These are phyloP conservation scores for Vaccinium corymbosum DNA, from an alignment of 148 eudicot species.

Conservation along the genomic window DNA sequence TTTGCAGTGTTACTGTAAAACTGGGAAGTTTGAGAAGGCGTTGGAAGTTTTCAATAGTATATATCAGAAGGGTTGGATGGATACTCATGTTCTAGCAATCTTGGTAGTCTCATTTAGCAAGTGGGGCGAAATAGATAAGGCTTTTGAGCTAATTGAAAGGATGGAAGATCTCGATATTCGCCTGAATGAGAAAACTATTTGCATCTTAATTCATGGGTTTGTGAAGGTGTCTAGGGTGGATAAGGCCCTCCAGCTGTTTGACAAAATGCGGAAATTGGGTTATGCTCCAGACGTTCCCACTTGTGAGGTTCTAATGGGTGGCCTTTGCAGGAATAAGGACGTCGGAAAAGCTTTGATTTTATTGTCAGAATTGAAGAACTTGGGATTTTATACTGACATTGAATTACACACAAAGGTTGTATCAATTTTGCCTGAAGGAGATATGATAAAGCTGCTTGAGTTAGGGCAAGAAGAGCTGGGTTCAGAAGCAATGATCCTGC, in stretches of 20 bases:
- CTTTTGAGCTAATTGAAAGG: slow-evolving; percentile 62
- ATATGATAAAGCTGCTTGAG: slow-evolving; percentile 45
- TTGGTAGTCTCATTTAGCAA: slow-evolving; percentile 62
- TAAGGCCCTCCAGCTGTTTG: slow-evolving; percentile 54
- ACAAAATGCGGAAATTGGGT: slow-evolving; percentile 60
- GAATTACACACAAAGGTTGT: slow-evolving; percentile 46
- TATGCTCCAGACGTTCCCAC: slow-evolving; percentile 45
- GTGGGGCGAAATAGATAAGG: slow-evolving; percentile 73
- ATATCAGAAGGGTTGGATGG: slow-evolving; percentile 56
- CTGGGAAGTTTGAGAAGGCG: slow-evolving; percentile 59
- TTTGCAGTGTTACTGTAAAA: slow-evolving; percentile 72
- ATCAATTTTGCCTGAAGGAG: slow-evolving; percentile 38
- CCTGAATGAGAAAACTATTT: slow-evolving; percentile 65
- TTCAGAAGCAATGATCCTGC: slow-evolving; percentile 22
- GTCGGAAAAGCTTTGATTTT: slow-evolving; percentile 45
- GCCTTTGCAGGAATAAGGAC: slow-evolving; percentile 53
- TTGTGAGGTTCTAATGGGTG: slow-evolving; percentile 65
- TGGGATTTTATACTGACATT: slow-evolving; percentile 58
- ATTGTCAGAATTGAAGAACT: slow-evolving; percentile 44
- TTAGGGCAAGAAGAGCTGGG: slow-evolving; percentile 29
- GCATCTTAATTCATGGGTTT: slow-evolving; percentile 73
- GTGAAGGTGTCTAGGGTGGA: slow-evolving; percentile 54
- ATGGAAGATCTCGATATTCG: slow-evolving; percentile 38
- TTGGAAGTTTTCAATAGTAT: slow-evolving; percentile 52
- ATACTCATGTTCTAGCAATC: slow-evolving; percentile 50